phyloP scores from a whole-genome alignment of 257 asterid genomes.

The Osmanthus fragrans region DNA sequence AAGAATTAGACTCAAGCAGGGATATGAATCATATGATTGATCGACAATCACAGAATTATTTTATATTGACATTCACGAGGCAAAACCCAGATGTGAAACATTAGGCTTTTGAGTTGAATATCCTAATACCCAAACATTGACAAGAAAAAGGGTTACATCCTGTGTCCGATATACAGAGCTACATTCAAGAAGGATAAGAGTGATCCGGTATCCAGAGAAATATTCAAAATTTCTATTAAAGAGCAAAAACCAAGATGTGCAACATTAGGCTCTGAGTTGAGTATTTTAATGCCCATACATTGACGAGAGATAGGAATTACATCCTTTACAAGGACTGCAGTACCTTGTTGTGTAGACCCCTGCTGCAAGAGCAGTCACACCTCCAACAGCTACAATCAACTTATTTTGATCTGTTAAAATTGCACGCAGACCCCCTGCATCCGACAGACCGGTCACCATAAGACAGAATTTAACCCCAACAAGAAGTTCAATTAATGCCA shows the following conservation, averaged over 20 bases:
- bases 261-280: not conserved
- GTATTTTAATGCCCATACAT: not conserved
- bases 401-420: slow-evolving; percentile 90
- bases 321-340: not conserved
- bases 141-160: not conserved
- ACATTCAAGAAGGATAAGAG: not conserved
- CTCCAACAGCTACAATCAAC: slow-evolving; percentile 91
- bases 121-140: not conserved
- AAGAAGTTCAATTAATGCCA: not conserved
- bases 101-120: not conserved
- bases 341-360: slow-evolving; percentile 96
- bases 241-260: not conserved
- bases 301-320: not conserved
- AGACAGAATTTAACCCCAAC: not conserved
- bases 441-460: not conserved
- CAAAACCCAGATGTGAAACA: not conserved
- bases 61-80: not conserved
- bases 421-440: slow-evolving; percentile 81
- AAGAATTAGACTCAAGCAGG: not conserved
- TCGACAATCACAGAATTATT: not conserved
- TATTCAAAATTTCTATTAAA: too few species aligned
- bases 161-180: too few species aligned
- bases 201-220: not conserved
- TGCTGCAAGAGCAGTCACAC: slow-evolving; percentile 96
- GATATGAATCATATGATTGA: not conserved